phyloP scores from a whole-genome alignment of 768 basidiomycete genomes.

The Hypholoma fasciculare region DNA sequence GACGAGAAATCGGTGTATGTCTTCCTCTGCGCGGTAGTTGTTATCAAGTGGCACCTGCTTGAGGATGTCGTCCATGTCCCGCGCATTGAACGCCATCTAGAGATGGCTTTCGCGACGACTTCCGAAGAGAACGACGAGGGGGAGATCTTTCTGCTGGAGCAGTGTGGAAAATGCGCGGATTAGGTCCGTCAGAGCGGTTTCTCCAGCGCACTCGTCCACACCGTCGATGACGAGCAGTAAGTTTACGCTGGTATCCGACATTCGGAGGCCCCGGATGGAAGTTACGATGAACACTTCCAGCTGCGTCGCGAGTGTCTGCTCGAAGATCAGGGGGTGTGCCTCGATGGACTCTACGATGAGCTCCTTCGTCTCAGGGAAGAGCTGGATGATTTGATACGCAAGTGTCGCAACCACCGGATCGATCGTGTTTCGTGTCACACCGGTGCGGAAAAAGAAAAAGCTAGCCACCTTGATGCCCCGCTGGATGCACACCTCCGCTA shows the following conservation, averaged over 20 bases:
- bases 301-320: not conserved
- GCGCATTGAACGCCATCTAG: not conserved
- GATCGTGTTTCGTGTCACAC: slow-evolving; percentile 22
- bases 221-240: slow-evolving; percentile 17
- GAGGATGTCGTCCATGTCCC: not conserved
- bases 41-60: not conserved
- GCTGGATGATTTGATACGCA: slow-evolving; percentile 22
- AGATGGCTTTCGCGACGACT: not conserved
- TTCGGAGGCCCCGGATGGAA: not conserved
- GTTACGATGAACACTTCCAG: not conserved
- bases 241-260: not conserved
- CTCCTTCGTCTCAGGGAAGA: slow-evolving; percentile 3
- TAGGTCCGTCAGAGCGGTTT: not conserved
- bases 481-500: slow-evolving; percentile 20
- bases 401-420: slow-evolving; percentile 29
- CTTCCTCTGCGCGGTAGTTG: not conserved
- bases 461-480: slow-evolving; percentile 19
- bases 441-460: slow-evolving; percentile 35
- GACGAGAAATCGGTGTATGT: slow-evolving; percentile 2
- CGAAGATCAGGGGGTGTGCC: not conserved
- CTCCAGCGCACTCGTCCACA: slow-evolving; percentile 21
- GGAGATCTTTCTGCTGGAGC: not conserved
- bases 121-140: not conserved
- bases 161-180: not conserved
- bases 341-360: slow-evolving; percentile 11